Conservation (phyloP, 2,329 filamentous ascomycete genomes). For the Fusarium sp. region DNA sequence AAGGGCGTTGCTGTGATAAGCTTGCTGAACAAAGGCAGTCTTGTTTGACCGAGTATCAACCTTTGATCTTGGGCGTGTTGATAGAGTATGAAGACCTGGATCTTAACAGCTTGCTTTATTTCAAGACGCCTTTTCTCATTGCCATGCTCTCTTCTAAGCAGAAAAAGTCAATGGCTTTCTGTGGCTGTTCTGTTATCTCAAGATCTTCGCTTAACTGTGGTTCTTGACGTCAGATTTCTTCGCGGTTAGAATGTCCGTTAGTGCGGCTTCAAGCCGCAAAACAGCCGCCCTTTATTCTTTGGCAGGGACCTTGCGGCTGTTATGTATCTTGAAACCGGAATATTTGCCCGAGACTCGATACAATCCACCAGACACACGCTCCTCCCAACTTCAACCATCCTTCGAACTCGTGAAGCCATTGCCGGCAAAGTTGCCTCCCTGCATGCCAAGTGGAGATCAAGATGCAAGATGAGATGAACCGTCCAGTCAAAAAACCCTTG, state of each 20-base stretch:
- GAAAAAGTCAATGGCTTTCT: not conserved
- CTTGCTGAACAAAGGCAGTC: not conserved
- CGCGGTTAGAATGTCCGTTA: slow-evolving; percentile 17
- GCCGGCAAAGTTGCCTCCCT: not conserved
- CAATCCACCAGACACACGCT: not conserved
- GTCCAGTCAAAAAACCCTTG: slow-evolving; percentile 27
- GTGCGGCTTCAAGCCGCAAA: not conserved
- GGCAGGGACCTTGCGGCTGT: not conserved
- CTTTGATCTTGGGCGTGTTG: not conserved
- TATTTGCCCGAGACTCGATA: not conserved
- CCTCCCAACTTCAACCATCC: not conserved
- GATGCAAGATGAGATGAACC: slow-evolving; percentile 6
- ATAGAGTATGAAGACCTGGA: not conserved
- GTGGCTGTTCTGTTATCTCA: not conserved
- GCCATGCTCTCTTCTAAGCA: not conserved
- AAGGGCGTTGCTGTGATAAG: not conserved
- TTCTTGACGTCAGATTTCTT: not conserved
- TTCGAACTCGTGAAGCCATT: not conserved
- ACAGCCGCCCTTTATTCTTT: not conserved
- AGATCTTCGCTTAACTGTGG: not conserved
- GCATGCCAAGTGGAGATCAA: slow-evolving; percentile 21
- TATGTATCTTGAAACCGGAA: not conserved
- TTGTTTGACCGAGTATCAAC: not conserved
- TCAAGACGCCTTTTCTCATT: not conserved
- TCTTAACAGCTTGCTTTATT: not conserved